Conservation (phyloP, 345 rosid species). For the Eutrema heterophyllum region DNA sequence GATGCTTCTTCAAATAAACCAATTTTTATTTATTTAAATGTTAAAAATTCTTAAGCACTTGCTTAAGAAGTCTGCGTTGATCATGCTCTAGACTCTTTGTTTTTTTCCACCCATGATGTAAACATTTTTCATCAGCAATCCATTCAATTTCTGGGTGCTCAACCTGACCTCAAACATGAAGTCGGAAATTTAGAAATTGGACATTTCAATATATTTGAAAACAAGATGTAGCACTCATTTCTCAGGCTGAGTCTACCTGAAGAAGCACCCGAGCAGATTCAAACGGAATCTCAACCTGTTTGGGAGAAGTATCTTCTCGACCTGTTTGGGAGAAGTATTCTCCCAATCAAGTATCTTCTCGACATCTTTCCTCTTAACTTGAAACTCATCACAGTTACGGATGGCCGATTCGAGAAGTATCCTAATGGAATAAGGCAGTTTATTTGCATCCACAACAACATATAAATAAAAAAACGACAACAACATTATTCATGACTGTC, state of each 20-base stretch:
- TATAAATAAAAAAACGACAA: background rate
- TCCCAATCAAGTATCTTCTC: conserved; percentile 28
- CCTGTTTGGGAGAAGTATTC: no score
- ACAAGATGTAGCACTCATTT: background rate
- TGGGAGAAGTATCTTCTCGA: conserved; percentile 83
- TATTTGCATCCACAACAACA: conserved; percentile 46
- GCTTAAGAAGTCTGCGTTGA: no score
- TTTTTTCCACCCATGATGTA: no score
- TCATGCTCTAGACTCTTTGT: no score
- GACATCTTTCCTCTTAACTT: conserved; percentile 85
- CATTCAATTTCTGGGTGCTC: no score
- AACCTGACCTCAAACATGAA: no score
- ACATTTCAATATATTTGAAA: no score
- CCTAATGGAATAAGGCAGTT: conserved; percentile 86
- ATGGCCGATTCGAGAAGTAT: conserved; percentile 94
- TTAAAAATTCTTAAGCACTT: no score
- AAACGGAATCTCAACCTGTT: conserved; percentile 97
- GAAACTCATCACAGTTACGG: conserved; percentile 95
- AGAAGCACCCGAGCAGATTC: conserved; percentile 97
- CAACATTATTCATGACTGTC: background rate
- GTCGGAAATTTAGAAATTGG: no score
- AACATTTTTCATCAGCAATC: no score
- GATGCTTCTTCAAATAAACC: no score
- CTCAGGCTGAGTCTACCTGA: conserved; percentile 45
- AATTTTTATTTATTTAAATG: no score